Conservation (phyloP, 345 rosid species). For the Eucalyptus albens region DNA sequence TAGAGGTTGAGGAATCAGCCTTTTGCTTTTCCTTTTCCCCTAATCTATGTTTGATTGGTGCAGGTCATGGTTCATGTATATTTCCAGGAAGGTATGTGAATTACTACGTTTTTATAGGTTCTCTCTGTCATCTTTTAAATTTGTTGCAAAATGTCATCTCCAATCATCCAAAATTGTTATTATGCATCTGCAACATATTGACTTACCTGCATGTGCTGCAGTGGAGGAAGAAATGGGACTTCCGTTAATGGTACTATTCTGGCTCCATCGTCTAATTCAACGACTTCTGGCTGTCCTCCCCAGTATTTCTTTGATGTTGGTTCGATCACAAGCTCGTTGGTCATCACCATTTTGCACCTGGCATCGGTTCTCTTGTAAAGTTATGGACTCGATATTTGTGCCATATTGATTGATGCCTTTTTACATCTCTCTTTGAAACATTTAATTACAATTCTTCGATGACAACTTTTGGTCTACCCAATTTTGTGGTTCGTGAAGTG, state of each 20-base stretch:
- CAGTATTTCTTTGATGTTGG: slow-evolving; percentile 3
- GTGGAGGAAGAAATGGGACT: slow-evolving; percentile 63
- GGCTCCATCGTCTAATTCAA: slow-evolving; percentile 78
- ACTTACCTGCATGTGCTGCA: slow-evolving; percentile 8
- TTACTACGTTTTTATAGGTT: neutral
- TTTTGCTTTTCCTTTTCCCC: neutral
- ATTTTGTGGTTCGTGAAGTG: neutral
- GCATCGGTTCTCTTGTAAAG: neutral
- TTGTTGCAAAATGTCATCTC: neutral
- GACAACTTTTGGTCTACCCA: neutral
- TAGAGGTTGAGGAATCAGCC: neutral
- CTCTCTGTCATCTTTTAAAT: neutral
- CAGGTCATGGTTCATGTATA: slow-evolving; percentile 76
- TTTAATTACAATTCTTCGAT: neutral
- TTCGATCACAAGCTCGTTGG: slow-evolving; percentile 34
- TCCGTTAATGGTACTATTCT: slow-evolving; percentile 38
- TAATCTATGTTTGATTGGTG: neutral
- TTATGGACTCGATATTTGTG: neutral
- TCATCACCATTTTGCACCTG: slow-evolving; percentile 20
- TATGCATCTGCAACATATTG: neutral
- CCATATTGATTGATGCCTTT: neutral
- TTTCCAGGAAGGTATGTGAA: slow-evolving; percentile 16
- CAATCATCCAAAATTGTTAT: neutral
- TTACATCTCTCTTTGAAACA: neutral
- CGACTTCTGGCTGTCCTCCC: slow-evolving; percentile 38